phyloP scores from a whole-genome alignment of 768 basidiomycete genomes.

The Boletus patriciae region DNA sequence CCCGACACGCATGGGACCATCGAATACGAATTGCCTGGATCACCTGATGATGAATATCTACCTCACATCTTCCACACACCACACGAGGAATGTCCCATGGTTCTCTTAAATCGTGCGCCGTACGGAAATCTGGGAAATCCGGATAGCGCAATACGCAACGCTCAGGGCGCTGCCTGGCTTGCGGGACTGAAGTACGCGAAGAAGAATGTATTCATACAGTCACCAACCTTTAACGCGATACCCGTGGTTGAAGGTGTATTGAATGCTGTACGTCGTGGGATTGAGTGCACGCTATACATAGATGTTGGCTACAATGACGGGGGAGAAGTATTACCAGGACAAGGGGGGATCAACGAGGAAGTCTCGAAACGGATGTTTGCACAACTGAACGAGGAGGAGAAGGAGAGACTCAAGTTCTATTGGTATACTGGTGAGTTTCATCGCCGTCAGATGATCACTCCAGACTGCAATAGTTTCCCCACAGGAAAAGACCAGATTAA shows the following conservation, averaged over 20 bases:
- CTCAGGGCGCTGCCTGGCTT: constrained; percentile 70
- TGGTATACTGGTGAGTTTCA: constrained; percentile 47
- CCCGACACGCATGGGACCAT: constrained; percentile 34
- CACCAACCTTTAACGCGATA: constrained; percentile 67
- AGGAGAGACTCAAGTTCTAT: constrained; percentile 50
- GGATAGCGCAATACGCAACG: constrained; percentile 43
- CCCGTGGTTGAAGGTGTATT: constrained; percentile 60
- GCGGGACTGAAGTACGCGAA: constrained; percentile 60
- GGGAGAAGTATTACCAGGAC: constrained; percentile 63
- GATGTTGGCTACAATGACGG: constrained; percentile 57
- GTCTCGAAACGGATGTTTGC: constrained; percentile 61
- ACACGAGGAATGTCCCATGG: constrained; percentile 63
- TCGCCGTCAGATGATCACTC: background rate
- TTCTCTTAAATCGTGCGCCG: constrained; percentile 61
- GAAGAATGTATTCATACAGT: constrained; percentile 69
- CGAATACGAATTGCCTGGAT: constrained; percentile 25
- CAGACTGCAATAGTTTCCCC: background rate
- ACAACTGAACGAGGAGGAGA: constrained; percentile 43
- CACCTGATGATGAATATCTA: constrained; percentile 48
- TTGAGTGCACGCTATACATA: constrained; percentile 60
- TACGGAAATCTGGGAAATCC: constrained; percentile 53
- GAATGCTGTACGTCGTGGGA: constrained; percentile 58
- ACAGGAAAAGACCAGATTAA: constrained; percentile 59
- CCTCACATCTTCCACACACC: constrained; percentile 61
- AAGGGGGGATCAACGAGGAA: constrained; percentile 73